Percentiles rank a stretch among this genome's conserved stretches.
phyloP scores from a whole-genome alignment of 202 grass and related monocot genomes.

The Zizania palustris region DNA sequence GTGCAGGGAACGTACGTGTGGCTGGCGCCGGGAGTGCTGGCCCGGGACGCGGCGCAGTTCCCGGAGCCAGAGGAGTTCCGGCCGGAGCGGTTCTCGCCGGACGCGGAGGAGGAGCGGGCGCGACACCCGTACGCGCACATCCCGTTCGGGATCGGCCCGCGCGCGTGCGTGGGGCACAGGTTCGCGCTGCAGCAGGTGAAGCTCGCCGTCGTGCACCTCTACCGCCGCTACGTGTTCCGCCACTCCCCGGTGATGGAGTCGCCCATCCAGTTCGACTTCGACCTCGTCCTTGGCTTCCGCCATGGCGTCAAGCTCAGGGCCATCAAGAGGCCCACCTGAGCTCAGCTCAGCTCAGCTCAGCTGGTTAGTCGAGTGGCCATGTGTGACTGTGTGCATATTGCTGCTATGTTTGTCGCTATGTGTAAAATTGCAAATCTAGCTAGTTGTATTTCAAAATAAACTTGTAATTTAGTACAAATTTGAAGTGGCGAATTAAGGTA shows the following conservation, averaged over 20 bases:
- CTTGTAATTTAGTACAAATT: neutral
- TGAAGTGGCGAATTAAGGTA: neutral
- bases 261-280: slow-evolving; percentile 30
- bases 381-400: too few relatives aligned
- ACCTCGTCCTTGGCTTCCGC: slow-evolving; percentile 20
- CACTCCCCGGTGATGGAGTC: slow-evolving; percentile 27
- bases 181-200: slow-evolving; percentile 42
- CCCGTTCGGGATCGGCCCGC: slow-evolving; percentile 33
- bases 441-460: neutral
- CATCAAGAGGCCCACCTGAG: slow-evolving; percentile 39
- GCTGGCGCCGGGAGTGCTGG: slow-evolving; percentile 12
- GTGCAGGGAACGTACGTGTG: slow-evolving; percentile 38
- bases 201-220: slow-evolving; percentile 28
- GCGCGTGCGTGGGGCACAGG: slow-evolving; percentile 34
- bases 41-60: slow-evolving; percentile 45
- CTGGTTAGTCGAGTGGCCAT: too few relatives aligned
- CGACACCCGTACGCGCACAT: slow-evolving; percentile 40
- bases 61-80: slow-evolving; percentile 63
- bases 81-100: slow-evolving; percentile 60
- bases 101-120: slow-evolving; percentile 8
- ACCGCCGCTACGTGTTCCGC: slow-evolving; percentile 10
- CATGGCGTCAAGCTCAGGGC: slow-evolving; percentile 30
- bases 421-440: neutral
- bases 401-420: too few relatives aligned
- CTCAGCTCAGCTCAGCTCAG: too few relatives aligned